Evolutionary conservation across 2,329 filamentous ascomycete genomes (phyloP), one percentile per base, ranked within the genome.

Genomic region (Pleoardoris graminearum): DNA sequence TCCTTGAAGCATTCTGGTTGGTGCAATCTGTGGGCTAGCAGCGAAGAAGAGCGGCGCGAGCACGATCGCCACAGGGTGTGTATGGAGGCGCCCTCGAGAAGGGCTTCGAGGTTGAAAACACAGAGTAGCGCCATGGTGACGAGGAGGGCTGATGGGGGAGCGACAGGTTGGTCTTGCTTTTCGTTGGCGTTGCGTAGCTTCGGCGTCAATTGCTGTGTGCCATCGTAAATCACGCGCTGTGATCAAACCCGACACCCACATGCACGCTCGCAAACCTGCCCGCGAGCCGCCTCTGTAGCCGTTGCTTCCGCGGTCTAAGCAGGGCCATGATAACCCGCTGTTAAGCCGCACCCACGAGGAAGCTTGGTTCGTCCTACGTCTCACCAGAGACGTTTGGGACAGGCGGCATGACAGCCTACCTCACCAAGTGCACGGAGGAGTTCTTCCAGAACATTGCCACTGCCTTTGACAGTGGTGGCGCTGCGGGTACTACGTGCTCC

Each of bases 371-470:
- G 17, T 27, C 42, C 29, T 50, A 42, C 48, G 58, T 60, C 55
- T 60, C 58, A 60, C 43, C 16, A 41, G 22, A 23, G 19, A 16
- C 36, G 7, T 43, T 33, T 38, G 14, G 30, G 30, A 30, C 27
- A 27, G 14, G 16, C 35, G 32, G 29, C 14, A 27, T 42, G n/a
- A 44, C 39, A 43, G 29, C 22, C 30, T 19, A 32, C 51, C 32
- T 47, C 49, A n/a, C n/a, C n/a, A n/a, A n/a, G n/a, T n/a, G n/a
- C n/a, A n/a, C n/a, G n/a, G 49, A 27, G 37, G 45, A 56, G 17
- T 23, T 53, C 56, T 63, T 65, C 63, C 36, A 63, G 58, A 66
- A 61, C 32, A 54, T 41, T 25, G 35, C 25, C 25, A 14, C 22
- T 38, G 50, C 14, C 29, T 36, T 45, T 32, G 32, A 30, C 39